Evolutionary conservation across 1,139 yeast genomes (phyloP), one percentile per base, ranked within the genome.

Genomic region (Geotrichum europaeum): DNA sequence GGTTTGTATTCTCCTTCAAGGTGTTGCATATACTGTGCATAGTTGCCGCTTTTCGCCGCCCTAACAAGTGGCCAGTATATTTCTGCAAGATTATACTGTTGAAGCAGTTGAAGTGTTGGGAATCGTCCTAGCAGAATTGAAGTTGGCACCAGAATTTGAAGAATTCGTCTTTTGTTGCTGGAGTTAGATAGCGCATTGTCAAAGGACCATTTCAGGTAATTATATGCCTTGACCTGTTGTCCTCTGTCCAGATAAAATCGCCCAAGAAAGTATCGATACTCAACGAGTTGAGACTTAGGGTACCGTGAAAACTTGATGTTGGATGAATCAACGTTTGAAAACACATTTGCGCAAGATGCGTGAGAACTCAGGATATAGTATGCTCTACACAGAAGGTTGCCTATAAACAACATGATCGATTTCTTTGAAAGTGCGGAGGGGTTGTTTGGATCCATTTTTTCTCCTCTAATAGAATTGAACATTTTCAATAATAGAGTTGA

Each of bases 281-380:
- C 86, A 4, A 87, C 78, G 60, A 82, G 83, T 64, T 85, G 85
- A 1, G 82, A 73, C 53, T 75, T 72, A 4, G 83, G 76, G 62
- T 82, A 85, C 13, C 70, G 67, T 1, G 74, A 68, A 65, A 85
- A 79, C 51, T 70, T 72, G 55, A 86, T 74, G 45, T 78, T 76
- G 24, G 89, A 81, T 36, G 84, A 84, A 66, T 84, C 85, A 76
- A 88, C 82, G 69, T 87, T 88, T 51, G 89, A 81, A 71, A 87
- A 87, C 54, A 89, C 87, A 68, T 87, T 87, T 40, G 87, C 83
- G 70, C 95, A 87, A 13, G 87, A 76, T 60, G 85, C 76, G 2
- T 92, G 90, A 56, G 84, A 85, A 54, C 79, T 82, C 49, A 87
- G 78, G 59, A 75, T 76, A 71, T 85, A 86, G 70, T 89, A 89